Conservation (phyloP, 176 grass and related monocot genomes). For the Zizania latifolia region DNA sequence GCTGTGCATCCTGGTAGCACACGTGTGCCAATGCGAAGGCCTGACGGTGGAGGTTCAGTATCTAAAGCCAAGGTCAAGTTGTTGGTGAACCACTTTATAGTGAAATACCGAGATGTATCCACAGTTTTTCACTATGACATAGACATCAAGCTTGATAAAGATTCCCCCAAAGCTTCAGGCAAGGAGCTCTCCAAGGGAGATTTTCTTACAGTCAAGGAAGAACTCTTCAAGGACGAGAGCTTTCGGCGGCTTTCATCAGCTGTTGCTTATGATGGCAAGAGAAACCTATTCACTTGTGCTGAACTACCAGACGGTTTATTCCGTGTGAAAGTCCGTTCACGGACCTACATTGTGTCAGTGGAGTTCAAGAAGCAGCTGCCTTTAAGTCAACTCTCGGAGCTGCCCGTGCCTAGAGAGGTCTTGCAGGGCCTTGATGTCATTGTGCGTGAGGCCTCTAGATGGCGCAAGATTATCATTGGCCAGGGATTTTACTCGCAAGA, state of each 20-base stretch:
- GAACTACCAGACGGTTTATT: conserved; percentile 26
- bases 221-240: conserved; percentile 25
- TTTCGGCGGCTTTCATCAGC: conserved; percentile 13
- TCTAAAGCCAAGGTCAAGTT: background rate
- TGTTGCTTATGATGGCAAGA: conserved; percentile 36
- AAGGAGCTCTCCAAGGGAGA: conserved; percentile 27
- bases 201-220: conserved; percentile 19
- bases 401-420: conserved; percentile 27
- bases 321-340: conserved; percentile 15
- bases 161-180: conserved; percentile 6
- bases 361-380: conserved; percentile 29
- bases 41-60: conserved; percentile 43
- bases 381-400: conserved; percentile 19
- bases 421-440: conserved; percentile 42
- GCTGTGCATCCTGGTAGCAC: background rate
- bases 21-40: conserved; percentile 39
- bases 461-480: conserved; percentile 29
- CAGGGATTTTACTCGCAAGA: conserved; percentile 35
- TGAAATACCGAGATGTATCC: conserved; percentile 9
- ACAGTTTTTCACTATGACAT: conserved; percentile 40
- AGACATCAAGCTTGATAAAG: background rate
- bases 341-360: conserved; percentile 27
- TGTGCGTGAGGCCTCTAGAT: conserved; percentile 42
- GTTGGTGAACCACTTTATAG: conserved; percentile 40
- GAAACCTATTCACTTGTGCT: conserved; percentile 33